Base-by-base conservation (phyloP, 225 moss, liverwort and hornwort species). In the Physcomitrium patens region DNA sequence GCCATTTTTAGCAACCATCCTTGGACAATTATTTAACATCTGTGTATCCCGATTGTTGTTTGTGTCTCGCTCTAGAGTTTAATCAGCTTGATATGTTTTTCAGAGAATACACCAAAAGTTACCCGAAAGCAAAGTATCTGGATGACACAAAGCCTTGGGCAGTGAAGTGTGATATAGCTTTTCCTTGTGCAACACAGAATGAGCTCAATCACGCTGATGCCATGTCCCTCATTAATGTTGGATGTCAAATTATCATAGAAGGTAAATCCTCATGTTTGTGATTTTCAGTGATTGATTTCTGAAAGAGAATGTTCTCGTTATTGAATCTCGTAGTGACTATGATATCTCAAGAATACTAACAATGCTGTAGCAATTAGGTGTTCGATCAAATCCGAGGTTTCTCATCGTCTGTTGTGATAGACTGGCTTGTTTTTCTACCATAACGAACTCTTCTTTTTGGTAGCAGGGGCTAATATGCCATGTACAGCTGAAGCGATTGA, bases 111-210 rank as follows among this genome's bases (percentile, higher is more conserved):
- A 79, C 86, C 17, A 99, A 99, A 79, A 93, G 67, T 59, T 91
- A 93, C 67, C 80, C 91, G 26, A 91, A 91, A 80, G 91, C 93
- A 0, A 95, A 91, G 76, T 95, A 95, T 54, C 83, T 85, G 45
- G 95, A 99, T 75, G 97, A 94, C 74, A 91, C 91, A 78, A 99
- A 95, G 86, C 99, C 99, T 69, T 99, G 99, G 99, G 91, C 90
- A 46, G 93, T 99, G 54, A 95, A 91, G 76, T 95, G 99, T 81
- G 93, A 99, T 81, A 75, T 95, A 81, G 99, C 99, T 63, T 99
- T 95, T 65, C 99, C 99, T 70, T 99, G 99, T 88, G 99, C 99
- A 59, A 90, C 82, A 77, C 95, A 99, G 69, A 99, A 99, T 75
- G 99, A 99, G 85, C 93, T 99, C 77, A 95, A 95, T 77, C 99